Evolutionary conservation across 1,284 basidiomycete genomes (phyloP).

Genomic region (Athelia sp.): DNA sequence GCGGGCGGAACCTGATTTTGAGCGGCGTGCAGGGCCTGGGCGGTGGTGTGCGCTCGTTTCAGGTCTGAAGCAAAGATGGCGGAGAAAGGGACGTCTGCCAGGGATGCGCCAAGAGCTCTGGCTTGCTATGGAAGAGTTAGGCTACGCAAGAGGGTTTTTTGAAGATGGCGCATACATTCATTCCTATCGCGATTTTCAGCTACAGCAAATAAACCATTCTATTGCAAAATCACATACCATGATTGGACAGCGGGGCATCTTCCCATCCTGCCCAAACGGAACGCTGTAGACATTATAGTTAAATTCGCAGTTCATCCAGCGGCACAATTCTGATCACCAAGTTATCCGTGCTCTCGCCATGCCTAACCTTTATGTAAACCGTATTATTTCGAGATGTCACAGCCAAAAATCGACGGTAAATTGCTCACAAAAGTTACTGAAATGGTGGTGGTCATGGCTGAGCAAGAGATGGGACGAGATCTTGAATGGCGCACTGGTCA

Average conservation of each 20-base stretch:
- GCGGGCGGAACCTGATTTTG: constrained; percentile 43
- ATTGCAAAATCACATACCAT: constrained; percentile 66
- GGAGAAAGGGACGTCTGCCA: constrained; percentile 53
- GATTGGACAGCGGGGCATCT: constrained; percentile 78
- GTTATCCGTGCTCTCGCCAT: constrained; percentile 77
- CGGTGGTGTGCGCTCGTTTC: constrained; percentile 72
- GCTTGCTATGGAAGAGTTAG: constrained; percentile 65
- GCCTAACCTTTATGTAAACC: constrained; percentile 55
- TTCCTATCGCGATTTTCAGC: constrained; percentile 38
- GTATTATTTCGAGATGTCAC: background rate
- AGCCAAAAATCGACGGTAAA: background rate
- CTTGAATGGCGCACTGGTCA: no score
- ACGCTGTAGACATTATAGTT: constrained; percentile 26
- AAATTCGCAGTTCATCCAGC: background rate
- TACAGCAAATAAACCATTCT: constrained; percentile 2
- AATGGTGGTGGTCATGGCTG: background rate
- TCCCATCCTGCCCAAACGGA: constrained; percentile 79
- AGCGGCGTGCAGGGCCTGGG: constrained; percentile 49
- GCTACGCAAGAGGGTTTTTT: background rate
- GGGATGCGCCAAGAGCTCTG: constrained; percentile 63
- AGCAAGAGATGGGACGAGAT: background rate
- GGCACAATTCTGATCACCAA: constrained; percentile 35
- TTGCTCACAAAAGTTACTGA: constrained; percentile 10
- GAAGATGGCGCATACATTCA: constrained; percentile 60
- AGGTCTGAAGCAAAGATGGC: constrained; percentile 80